phyloP scores from a whole-genome alignment of 1,139 yeast species.

The Scheffersomyces stambukii region DNA sequence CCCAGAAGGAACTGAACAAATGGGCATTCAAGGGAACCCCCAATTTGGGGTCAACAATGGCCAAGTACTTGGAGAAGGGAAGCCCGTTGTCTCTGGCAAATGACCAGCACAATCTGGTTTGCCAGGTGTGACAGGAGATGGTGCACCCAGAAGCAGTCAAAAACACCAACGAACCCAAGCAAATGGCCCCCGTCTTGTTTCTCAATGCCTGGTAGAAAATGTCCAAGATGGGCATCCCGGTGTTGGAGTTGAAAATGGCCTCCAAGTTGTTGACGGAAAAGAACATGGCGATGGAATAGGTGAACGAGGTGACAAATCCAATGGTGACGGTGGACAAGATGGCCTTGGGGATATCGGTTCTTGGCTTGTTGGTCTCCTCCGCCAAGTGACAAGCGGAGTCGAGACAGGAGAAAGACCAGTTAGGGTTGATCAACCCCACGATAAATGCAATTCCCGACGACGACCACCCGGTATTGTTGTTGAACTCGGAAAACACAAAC shows the following conservation, averaged over 20 bases:
- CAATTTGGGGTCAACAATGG: conserved; percentile 37
- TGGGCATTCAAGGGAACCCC: conserved; percentile 46
- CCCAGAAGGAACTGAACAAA: conserved; percentile 37
- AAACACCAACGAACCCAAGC: conserved; percentile 30
- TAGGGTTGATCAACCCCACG: conserved; percentile 41
- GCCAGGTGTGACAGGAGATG: conserved; percentile 43
- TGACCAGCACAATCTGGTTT: conserved; percentile 72
- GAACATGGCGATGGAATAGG: conserved; percentile 41
- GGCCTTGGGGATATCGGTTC: conserved; percentile 38
- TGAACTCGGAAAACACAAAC: conserved; percentile 37
- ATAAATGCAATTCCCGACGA: conserved; percentile 40
- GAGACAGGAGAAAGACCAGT: conserved; percentile 42
- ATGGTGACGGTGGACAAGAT: conserved; percentile 40
- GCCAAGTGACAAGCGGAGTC: conserved; percentile 43
- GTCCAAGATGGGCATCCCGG: conserved; percentile 42
- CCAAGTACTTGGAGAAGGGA: conserved; percentile 39
- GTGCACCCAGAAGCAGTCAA: conserved; percentile 41
- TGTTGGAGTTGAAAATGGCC: conserved; percentile 21
- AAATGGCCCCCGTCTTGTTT: conserved; percentile 35
- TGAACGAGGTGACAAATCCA: conserved; percentile 37
- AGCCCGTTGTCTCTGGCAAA: conserved; percentile 66
- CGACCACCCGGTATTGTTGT: conserved; percentile 39
- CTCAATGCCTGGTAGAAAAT: conserved; percentile 36
- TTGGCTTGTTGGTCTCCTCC: conserved; percentile 35
- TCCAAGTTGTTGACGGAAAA: conserved; percentile 34